Evolutionary conservation across 2,329 filamentous ascomycete species (phyloP).

Genomic region (Ascochyta clinopodiicola): DNA sequence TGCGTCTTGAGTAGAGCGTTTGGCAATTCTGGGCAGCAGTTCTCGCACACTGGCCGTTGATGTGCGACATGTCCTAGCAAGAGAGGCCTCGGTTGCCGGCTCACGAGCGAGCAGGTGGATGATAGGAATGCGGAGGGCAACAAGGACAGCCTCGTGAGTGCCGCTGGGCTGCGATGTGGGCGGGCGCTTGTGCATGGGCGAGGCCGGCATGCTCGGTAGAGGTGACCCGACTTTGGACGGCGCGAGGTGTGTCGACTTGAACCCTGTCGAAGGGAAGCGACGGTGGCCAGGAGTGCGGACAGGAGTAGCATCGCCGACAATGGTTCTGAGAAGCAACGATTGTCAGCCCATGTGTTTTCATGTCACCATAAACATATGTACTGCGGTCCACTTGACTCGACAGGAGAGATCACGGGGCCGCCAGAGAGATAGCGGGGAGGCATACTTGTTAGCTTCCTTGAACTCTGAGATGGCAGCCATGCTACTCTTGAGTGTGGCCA

Average conservation of each 20-base stretch:
- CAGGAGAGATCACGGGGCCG: conserved; percentile 26
- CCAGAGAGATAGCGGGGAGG: conserved; percentile 39
- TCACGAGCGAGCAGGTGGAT: conserved; percentile 61
- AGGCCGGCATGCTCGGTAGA: conserved; percentile 47
- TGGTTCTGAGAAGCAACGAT: conserved; percentile 41
- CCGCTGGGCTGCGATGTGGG: conserved; percentile 52
- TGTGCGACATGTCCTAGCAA: conserved; percentile 42
- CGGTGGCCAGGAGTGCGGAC: conserved; percentile 44
- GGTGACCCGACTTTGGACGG: conserved; percentile 50
- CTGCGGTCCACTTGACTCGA: conserved; percentile 18
- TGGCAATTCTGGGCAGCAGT: conserved; percentile 58
- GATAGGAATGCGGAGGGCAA: conserved; percentile 54
- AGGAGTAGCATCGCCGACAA: conserved; percentile 44
- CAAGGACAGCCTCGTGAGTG: conserved; percentile 40
- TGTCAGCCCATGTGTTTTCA: conserved; percentile 39
- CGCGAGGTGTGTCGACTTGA: conserved; percentile 44
- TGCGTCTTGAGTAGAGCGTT: conserved; percentile 56
- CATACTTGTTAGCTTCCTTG: conserved; percentile 65
- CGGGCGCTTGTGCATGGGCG: conserved; percentile 42
- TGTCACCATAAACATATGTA: conserved; percentile 8
- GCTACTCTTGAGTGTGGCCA: conserved; percentile 65
- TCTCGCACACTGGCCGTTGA: conserved; percentile 39
- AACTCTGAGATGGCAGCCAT: conserved; percentile 65
- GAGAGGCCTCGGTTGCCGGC: conserved; percentile 37
- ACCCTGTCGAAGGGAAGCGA: conserved; percentile 45